Conservation (phyloP, 805 yeast genomes). For the Tetrapisispora iriomotensis region DNA sequence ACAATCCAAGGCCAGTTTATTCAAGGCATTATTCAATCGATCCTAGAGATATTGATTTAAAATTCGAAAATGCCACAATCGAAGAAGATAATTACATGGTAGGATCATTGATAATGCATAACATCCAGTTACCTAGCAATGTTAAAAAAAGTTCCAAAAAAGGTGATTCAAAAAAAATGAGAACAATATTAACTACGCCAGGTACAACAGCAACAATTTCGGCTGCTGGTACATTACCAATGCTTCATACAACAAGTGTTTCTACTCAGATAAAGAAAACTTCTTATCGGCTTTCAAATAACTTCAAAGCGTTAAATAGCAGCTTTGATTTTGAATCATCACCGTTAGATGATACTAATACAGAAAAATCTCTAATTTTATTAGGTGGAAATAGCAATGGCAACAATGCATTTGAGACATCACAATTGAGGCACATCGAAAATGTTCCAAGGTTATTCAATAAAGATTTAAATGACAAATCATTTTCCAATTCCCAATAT, state of each 20-base stretch:
- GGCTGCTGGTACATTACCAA: not conserved
- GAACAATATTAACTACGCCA: not conserved
- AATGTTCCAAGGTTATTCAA: constrained; percentile 9
- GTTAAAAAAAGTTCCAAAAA: not conserved
- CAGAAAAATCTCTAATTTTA: not conserved
- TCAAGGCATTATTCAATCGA: constrained; percentile 9
- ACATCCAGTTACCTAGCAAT: not conserved
- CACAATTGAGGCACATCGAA: constrained; percentile 2
- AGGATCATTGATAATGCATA: constrained; percentile 15
- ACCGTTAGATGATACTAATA: not conserved
- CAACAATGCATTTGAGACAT: too few relatives aligned
- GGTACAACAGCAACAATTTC: constrained; percentile 1
- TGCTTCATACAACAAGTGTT: not conserved
- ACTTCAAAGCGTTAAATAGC: constrained; percentile 1
- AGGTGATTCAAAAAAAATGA: not conserved
- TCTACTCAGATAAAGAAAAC: not conserved
- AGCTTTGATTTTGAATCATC: constrained; percentile 1
- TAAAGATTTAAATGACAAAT: constrained; percentile 6
- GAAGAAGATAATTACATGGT: constrained; percentile 10
- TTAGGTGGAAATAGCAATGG: not conserved
- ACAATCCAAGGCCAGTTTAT: not conserved
- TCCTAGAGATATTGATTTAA: constrained; percentile 19
- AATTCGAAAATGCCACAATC: constrained; percentile 3
- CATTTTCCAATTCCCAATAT: not conserved
- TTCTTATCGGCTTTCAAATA: not conserved